Base-by-base conservation (phyloP, 2,329 filamentous ascomycete species). In the Claviceps lovelessii region DNA sequence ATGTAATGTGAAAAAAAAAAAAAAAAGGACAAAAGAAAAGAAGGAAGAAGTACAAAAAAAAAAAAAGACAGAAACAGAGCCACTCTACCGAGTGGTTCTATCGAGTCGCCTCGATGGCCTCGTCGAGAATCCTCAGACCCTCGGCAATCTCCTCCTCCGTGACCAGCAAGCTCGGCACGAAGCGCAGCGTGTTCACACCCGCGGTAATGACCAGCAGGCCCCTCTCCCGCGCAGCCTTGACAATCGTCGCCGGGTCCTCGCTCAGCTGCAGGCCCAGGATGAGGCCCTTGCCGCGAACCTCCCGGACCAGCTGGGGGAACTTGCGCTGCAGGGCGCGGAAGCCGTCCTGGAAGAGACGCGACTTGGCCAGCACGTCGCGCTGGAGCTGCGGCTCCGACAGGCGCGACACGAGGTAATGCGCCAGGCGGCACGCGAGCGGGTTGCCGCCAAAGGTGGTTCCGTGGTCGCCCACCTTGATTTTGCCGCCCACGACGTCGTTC, bases 401-500 rank as follows among this genome's bases (percentile, higher is more conserved):
- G 29, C 88, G 81, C 37, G 76, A 78, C 55, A 98, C 83, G 56
- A 96, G 86, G 72, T 95, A 82, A 67, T 95, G 88, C 8, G 88
- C 93, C 9, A 97, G 73, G 37, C 90, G 81, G 64, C 82, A 88
- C 2, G 86, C 90, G 44, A 96, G 77, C 8, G 90, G 90, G 72
- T 95, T 96, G 45, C 90, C 90, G 55, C 90, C 90, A 63, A 95
- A 96, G 0, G 90, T 96, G 17, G 90, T 96, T 51, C 90, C 90
- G 70, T 96, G 90, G 68, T 96, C 90, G 56, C 90, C 88, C 11
- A 70, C 70, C 61, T 69, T 66, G 58, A 73, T 74, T 62, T 68
- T 73, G 29, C 72, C 70, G 46, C 63, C 61, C 5, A 75, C 71
- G 28, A 64, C 61, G 53, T 66, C 63, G 15, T 70, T 73, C 31